Evolutionary conservation across 2,329 filamentous ascomycete genomes (phyloP).

Genomic region (Scytalidium lignicola): DNA sequence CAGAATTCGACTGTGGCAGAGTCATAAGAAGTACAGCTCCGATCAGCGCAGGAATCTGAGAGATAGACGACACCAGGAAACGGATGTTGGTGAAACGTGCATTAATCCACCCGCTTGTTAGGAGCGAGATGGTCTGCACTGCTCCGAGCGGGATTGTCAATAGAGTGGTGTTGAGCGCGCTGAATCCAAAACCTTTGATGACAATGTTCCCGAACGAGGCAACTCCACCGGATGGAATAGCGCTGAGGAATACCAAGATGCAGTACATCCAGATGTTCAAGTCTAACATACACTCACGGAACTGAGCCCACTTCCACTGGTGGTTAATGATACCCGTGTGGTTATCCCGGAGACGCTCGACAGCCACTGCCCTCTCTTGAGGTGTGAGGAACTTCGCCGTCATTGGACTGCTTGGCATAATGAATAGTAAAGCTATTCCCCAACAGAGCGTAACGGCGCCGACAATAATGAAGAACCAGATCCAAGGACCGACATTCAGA

Average conservation of each 20-base stretch:
- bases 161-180: slow-evolving; percentile 31
- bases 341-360: slow-evolving; percentile 27
- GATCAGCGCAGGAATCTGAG: neutral
- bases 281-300: slow-evolving; percentile 37
- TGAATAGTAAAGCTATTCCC: slow-evolving; percentile 34
- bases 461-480: slow-evolving; percentile 47
- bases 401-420: slow-evolving; percentile 35
- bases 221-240: slow-evolving; percentile 34
- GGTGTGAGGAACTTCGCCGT: slow-evolving; percentile 30
- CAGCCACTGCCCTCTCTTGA: slow-evolving; percentile 31
- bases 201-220: slow-evolving; percentile 33
- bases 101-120: slow-evolving; percentile 54
- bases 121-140: slow-evolving; percentile 27
- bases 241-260: slow-evolving; percentile 10
- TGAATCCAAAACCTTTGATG: slow-evolving; percentile 33
- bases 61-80: neutral
- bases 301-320: slow-evolving; percentile 34
- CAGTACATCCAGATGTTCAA: slow-evolving; percentile 39
- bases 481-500: slow-evolving; percentile 14
- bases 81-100: slow-evolving; percentile 30
- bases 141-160: slow-evolving; percentile 30
- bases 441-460: slow-evolving; percentile 42
- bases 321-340: slow-evolving; percentile 36
- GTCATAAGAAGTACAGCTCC: neutral
- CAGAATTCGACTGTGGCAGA: neutral